These are phyloP conservation scores for Tulasnella sp. DNA, from an alignment of 768 basidiomycete species.

Conservation along the genomic window DNA sequence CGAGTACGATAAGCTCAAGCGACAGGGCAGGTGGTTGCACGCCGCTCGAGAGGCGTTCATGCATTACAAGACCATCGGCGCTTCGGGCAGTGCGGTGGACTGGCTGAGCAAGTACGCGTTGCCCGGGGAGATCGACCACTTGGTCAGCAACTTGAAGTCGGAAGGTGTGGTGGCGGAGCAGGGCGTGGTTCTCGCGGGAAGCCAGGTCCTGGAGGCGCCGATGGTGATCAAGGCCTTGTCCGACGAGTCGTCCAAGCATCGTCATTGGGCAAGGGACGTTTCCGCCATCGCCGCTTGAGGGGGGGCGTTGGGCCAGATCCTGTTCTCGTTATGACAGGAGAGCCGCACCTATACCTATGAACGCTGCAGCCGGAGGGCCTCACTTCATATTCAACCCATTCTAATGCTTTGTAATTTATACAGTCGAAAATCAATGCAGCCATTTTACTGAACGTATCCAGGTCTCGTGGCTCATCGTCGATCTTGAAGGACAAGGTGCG, in stretches of 20 bases:
- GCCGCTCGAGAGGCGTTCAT: constrained; percentile 85
- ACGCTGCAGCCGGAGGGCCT: background rate
- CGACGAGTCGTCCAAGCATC: constrained; percentile 46
- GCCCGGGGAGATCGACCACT: constrained; percentile 44
- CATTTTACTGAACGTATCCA: background rate
- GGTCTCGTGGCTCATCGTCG: background rate
- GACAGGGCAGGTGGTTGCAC: constrained; percentile 72
- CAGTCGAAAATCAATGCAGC: background rate
- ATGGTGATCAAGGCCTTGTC: constrained; percentile 44
- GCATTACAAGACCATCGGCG: constrained; percentile 83
- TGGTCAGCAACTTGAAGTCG: constrained; percentile 41
- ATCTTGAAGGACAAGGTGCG: background rate
- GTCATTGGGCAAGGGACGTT: constrained; percentile 41
- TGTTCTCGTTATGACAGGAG: too few species aligned
- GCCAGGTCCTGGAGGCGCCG: constrained; percentile 40
- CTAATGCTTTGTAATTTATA: background rate
- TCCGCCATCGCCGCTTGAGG: constrained; percentile 32
- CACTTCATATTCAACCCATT: too few species aligned
- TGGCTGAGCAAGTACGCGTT: constrained; percentile 46
- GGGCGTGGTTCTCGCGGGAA: constrained; percentile 46
- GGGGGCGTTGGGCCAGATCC: too few species aligned
- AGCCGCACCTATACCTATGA: too few species aligned
- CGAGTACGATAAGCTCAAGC: constrained; percentile 58
- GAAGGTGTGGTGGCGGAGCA: constrained; percentile 39
- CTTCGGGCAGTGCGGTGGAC: constrained; percentile 56